Evolutionary conservation across 2,329 filamentous ascomycete genomes (phyloP).

Genomic region (Dothiorella sarmentorum): DNA sequence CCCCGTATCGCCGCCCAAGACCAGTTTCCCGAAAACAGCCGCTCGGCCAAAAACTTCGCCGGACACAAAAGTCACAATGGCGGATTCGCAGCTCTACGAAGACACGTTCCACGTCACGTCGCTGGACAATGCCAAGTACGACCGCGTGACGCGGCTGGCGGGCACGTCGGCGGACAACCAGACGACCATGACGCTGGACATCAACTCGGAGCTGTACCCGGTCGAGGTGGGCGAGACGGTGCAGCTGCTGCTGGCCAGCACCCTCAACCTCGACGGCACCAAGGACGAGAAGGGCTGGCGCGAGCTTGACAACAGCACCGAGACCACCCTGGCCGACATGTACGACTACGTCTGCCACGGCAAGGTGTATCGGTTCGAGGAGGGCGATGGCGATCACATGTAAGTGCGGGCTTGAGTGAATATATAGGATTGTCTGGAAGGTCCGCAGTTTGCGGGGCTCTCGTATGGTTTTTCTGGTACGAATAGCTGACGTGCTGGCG

Average conservation of each 20-base stretch:
- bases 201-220: conserved; percentile 91
- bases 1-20: neutral
- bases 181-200: conserved; percentile 80
- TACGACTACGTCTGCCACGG: conserved; percentile 87
- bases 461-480: too few relatives aligned
- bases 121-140: conserved; percentile 84
- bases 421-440: too few relatives aligned
- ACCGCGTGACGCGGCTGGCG: conserved; percentile 83
- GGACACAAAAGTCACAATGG: conserved; percentile 48
- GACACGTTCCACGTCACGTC: conserved; percentile 81
- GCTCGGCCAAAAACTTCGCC: neutral
- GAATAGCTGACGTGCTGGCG: neutral
- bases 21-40: neutral
- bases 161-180: conserved; percentile 73
- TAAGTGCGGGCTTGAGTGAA: conserved; percentile 53
- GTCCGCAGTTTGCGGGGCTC: too few relatives aligned
- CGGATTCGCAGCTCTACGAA: conserved; percentile 90
- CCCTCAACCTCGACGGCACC: conserved; percentile 78
- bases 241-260: conserved; percentile 78
- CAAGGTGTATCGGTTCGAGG: conserved; percentile 85
- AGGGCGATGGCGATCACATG: conserved; percentile 81
- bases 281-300: conserved; percentile 67
- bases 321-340: conserved; percentile 63
- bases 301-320: conserved; percentile 47
- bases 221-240: conserved; percentile 70